These are phyloP conservation scores for Sporobolomyces roseus DNA, from an alignment of 768 basidiomycete species.

Conservation along the genomic window DNA sequence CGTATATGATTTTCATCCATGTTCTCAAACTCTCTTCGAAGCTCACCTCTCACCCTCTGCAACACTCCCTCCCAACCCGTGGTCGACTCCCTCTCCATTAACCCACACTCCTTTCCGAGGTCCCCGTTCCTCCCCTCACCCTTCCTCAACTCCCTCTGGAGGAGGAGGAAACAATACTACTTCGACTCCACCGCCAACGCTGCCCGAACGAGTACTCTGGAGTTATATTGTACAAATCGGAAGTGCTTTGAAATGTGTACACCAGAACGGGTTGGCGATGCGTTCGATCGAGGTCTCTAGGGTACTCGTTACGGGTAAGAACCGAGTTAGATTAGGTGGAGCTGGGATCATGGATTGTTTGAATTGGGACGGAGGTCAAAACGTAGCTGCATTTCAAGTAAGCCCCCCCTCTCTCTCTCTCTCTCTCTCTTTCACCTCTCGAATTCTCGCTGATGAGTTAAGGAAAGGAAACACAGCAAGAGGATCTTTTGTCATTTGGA, in stretches of 20 bases:
- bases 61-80: conserved; percentile 41
- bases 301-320: conserved; percentile 80
- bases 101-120: conserved; percentile 60
- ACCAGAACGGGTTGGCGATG: conserved; percentile 73
- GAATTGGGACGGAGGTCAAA: conserved; percentile 65
- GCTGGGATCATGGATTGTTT: conserved; percentile 85
- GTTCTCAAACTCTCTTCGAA: conserved; percentile 72
- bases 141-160: conserved; percentile 40
- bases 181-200: conserved; percentile 47
- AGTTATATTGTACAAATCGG: conserved; percentile 73
- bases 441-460: neutral
- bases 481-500: conserved; percentile 83
- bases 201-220: conserved; percentile 84
- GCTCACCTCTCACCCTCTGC: conserved; percentile 59
- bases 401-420: neutral
- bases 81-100: conserved; percentile 49
- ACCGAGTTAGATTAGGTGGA: conserved; percentile 80
- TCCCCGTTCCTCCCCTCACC: conserved; percentile 67
- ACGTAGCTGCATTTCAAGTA: conserved; percentile 58
- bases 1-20: conserved; percentile 82
- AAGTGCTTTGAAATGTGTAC: conserved; percentile 72
- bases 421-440: neutral
- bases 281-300: conserved; percentile 81
- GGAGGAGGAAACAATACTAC: neutral
- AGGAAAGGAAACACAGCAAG: conserved; percentile 56